Base-by-base conservation (phyloP, 176 grass and related monocot genomes). In the Phoenix roebelenii region DNA sequence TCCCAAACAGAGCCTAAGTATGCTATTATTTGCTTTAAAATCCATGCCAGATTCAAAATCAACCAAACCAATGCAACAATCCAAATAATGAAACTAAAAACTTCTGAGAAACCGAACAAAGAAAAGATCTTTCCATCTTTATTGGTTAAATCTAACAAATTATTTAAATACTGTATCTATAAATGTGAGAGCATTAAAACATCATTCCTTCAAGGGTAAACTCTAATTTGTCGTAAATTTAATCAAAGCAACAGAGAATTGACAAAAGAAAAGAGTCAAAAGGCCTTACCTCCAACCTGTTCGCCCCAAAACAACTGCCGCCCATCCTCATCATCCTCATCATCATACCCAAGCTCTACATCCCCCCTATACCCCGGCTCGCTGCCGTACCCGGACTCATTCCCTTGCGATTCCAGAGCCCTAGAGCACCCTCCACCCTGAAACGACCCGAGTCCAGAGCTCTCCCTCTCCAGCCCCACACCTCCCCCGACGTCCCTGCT, bases 351-450 rank as follows among this genome's bases (percentile, higher is more conserved):
- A 25, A 89, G 78, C 60, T 89, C 86, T 23, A 80, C 86, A 48
- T 89, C 86, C 16, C 86, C 86, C 49, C 86, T 44, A 68, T 89
- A 89, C 7, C 86, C 86, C 25, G 86, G 86, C 22, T 89, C 86
- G 64, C 86, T 89, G 48, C 86, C 86, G 4, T 89, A 89, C 15
- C 86, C 86, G 16, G 86, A 89, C 60, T 89, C 86, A 9, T 71
- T 81, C 25, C 74, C 68, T 64, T 82, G 74, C 48, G 60, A 79
- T 14, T 58, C 78, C 5, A 66, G 25, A 22, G 24, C 24, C 24
- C 24, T 3, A 25, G 24, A 25, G 3, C 64, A 59, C 16, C 10
- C 20, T 14, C 25, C 69, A 18, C 59, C 77, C 57, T 72, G 82
- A 22, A 79, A 53, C 14, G 63, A 52, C 12, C 57, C 72, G 44